Evolutionary conservation across 1,284 basidiomycete species (phyloP), one percentile per base, ranked within the genome.

Genomic region (Trichosporon ovoides): DNA sequence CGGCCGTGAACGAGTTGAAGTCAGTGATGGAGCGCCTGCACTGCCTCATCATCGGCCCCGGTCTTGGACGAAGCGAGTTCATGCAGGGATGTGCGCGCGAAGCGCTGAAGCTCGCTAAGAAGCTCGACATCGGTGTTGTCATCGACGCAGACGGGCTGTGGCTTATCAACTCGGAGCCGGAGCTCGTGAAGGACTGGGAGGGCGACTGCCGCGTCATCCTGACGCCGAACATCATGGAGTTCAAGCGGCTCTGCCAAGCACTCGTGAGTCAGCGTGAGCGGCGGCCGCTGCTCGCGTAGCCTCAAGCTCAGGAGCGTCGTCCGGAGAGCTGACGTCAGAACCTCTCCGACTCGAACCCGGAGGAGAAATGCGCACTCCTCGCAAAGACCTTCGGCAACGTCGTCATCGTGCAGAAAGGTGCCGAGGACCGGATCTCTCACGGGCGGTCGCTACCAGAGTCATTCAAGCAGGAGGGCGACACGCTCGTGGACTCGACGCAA

Each of bases 201-300:
- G 76, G 75, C 18, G 65, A 69, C 2, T 71, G 72, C 11, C 59
- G 76, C 7, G 62, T 78, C 11, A 68, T 78, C 28, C 78, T 98
- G 43, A 98, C 96, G 0, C 95, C 96, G 0, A 98, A 98, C 67
- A 84, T 96, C 12, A 88, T 91, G 62, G 95, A 98, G 74, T 98
- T 98, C 77, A 85, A 86, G 67, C 81, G 94, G 13, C 77, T 98
- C 28, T 87, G 86, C 61, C 85, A 91, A 57, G 83, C 83, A 59
- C 78, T 89, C 53, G 90, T 85, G 54, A 60, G 84, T 80, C n/a
- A n/a, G n/a, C n/a, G n/a, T n/a, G n/a, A n/a, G n/a, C n/a, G n/a
- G n/a, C n/a, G n/a, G n/a, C n/a, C n/a, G n/a, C n/a, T n/a, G n/a
- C n/a, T n/a, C n/a, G n/a, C n/a, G n/a, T n/a, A n/a, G n/a, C n/a